phyloP scores from a whole-genome alignment of 169 alveolate species.

The Plasmodium inui region DNA sequence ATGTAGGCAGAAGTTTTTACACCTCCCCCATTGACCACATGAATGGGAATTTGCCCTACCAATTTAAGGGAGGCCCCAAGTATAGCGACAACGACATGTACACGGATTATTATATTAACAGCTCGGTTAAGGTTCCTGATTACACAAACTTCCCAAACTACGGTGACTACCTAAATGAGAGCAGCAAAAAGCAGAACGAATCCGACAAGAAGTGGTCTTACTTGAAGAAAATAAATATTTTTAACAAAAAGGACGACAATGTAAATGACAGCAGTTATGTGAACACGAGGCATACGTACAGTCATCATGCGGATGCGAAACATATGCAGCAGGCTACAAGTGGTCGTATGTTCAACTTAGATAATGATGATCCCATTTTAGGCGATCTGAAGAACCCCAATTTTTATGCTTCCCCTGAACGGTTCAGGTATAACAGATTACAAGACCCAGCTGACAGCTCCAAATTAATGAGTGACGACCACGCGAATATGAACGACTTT shows the following conservation, averaged over 20 bases:
- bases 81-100: conserved; percentile 19
- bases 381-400: conserved; percentile 31
- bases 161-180: conserved; percentile 15
- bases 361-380: conserved; percentile 26
- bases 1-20: conserved; percentile 19
- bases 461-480: conserved; percentile 20
- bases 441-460: conserved; percentile 23
- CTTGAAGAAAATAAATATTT: conserved; percentile 46
- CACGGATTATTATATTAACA: conserved; percentile 30
- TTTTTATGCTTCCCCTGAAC: conserved; percentile 30
- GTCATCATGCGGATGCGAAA: background rate
- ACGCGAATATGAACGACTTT: background rate
- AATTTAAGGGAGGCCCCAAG: background rate
- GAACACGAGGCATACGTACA: background rate
- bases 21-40: conserved; percentile 27
- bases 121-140: background rate
- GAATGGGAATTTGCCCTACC: background rate
- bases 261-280: background rate
- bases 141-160: background rate
- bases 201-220: conserved; percentile 57
- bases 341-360: conserved; percentile 21
- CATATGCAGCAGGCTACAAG: conserved; percentile 7
- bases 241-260: conserved; percentile 26
- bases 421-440: conserved; percentile 30
- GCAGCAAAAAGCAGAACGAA: conserved; percentile 29